These are phyloP conservation scores for Nicotiana rustica DNA, from an alignment of 305 asterid genomes.

Conservation along the genomic window DNA sequence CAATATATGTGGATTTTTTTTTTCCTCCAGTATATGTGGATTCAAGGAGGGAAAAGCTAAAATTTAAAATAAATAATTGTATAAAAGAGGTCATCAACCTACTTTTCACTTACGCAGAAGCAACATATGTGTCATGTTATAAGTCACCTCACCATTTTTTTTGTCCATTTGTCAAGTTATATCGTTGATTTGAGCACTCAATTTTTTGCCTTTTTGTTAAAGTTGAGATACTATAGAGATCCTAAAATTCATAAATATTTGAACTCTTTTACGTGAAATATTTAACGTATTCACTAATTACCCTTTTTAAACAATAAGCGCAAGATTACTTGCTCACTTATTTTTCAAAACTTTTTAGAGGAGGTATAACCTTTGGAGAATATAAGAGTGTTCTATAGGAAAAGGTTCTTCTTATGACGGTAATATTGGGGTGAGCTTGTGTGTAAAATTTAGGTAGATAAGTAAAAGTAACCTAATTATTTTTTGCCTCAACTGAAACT, in stretches of 20 bases:
- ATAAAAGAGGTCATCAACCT: slow-evolving; percentile 1
- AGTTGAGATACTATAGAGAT: background rate
- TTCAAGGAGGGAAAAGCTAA: background rate
- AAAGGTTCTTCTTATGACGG: too few species aligned
- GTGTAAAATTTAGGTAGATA: too few species aligned
- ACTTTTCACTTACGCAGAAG: background rate
- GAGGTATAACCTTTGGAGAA: background rate
- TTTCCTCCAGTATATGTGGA: too few species aligned
- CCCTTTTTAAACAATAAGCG: background rate
- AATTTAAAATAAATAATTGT: background rate
- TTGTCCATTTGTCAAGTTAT: background rate
- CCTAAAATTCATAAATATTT: background rate
- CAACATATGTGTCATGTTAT: background rate
- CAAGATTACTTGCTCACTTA: background rate
- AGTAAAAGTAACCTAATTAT: too few species aligned
- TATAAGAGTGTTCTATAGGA: background rate
- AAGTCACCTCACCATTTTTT: background rate
- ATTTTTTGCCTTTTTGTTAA: too few species aligned
- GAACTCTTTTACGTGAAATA: background rate
- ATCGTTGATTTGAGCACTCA: background rate
- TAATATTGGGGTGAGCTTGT: too few species aligned
- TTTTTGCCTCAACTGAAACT: too few species aligned
- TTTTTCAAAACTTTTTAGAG: background rate
- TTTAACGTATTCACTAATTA: background rate
- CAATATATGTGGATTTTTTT: background rate